These are phyloP conservation scores for Cutaneotrichosporon sp. DNA, from an alignment of 1,284 basidiomycete species.

Conservation along the genomic window DNA sequence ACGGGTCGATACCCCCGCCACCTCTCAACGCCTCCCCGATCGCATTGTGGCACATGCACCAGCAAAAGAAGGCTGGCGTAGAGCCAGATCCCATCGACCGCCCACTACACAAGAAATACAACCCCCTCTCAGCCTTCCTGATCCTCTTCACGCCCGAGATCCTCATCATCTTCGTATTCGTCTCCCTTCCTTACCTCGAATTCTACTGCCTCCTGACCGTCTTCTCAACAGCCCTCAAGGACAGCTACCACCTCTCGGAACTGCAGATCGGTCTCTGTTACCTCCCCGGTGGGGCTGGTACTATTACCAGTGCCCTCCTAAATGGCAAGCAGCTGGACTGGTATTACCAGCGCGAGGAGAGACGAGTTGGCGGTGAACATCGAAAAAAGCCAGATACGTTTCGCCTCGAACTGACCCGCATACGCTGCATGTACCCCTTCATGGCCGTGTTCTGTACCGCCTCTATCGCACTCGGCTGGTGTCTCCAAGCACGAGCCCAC, in stretches of 20 bases:
- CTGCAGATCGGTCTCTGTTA: conserved; percentile 53
- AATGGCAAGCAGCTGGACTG: conserved; percentile 50
- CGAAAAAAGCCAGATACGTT: conserved; percentile 40
- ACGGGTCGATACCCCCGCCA: conserved; percentile 51
- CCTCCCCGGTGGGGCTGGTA: conserved; percentile 48
- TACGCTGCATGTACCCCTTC: conserved; percentile 39
- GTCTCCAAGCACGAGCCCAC: conserved; percentile 37
- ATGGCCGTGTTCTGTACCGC: conserved; percentile 29
- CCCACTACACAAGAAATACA: conserved; percentile 43
- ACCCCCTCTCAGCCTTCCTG: conserved; percentile 44
- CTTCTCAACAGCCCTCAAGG: conserved; percentile 47
- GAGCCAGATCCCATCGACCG: conserved; percentile 33
- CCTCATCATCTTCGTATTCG: conserved; percentile 39
- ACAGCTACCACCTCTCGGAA: conserved; percentile 44
- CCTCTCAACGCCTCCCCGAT: conserved; percentile 38
- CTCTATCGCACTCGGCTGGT: conserved; percentile 42
- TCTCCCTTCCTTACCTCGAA: conserved; percentile 47
- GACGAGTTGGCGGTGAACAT: conserved; percentile 45
- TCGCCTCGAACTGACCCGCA: conserved; percentile 40
- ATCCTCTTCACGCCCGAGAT: conserved; percentile 50
- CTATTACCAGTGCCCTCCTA: conserved; percentile 35
- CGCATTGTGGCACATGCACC: conserved; percentile 29
- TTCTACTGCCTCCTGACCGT: conserved; percentile 46
- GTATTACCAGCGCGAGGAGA: conserved; percentile 42
- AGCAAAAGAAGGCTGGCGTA: conserved; percentile 5